Conservation (phyloP, 1,284 basidiomycete species). For the Apiotrichum montevideense region DNA sequence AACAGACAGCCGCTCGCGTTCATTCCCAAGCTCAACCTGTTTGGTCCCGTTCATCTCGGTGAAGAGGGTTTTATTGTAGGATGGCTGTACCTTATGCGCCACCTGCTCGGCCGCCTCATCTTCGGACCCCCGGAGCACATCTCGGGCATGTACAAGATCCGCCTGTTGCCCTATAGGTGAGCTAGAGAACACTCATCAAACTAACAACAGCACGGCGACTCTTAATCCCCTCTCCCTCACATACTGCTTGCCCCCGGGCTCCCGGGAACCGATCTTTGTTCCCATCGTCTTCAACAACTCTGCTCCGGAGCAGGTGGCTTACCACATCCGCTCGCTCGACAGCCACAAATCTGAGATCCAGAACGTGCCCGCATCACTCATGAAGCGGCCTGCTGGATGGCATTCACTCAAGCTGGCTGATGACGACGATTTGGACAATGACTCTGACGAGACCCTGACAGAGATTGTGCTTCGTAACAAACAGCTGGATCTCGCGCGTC, state of each 20-base stretch:
- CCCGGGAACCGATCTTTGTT: slow-evolving; percentile 34
- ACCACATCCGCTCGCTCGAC: slow-evolving; percentile 65
- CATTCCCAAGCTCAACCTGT: slow-evolving; percentile 26
- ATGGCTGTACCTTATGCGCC: slow-evolving; percentile 6
- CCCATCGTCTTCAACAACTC: slow-evolving; percentile 79
- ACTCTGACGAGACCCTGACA: slow-evolving; percentile 55
- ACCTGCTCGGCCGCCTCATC: slow-evolving; percentile 3
- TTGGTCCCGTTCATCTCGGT: slow-evolving; percentile 21
- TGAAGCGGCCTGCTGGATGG: slow-evolving; percentile 23
- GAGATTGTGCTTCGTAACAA: slow-evolving; percentile 15
- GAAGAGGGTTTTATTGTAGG: slow-evolving; percentile 20
- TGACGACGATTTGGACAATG: slow-evolving; percentile 49
- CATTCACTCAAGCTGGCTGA: slow-evolving; percentile 25
- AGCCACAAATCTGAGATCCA: slow-evolving; percentile 19
- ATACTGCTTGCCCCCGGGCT: slow-evolving; percentile 42
- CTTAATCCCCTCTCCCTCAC: slow-evolving; percentile 45
- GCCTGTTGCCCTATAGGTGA: slow-evolving; percentile 32
- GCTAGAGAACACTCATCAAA: slow-evolving; percentile 7
- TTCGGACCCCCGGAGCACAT: slow-evolving; percentile 31
- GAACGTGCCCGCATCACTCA: slow-evolving; percentile 21
- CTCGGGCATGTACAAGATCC: slow-evolving; percentile 38
- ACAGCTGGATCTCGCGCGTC: slow-evolving; percentile 47
- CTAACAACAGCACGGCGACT: slow-evolving; percentile 33
- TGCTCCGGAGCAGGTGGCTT: slow-evolving; percentile 63
- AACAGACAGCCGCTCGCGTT: slow-evolving; percentile 23